Evolutionary conservation across 352 stramenopile species (phyloP), one percentile per base, ranked within the genome.

Genomic region (Phytophthora parvispora): DNA sequence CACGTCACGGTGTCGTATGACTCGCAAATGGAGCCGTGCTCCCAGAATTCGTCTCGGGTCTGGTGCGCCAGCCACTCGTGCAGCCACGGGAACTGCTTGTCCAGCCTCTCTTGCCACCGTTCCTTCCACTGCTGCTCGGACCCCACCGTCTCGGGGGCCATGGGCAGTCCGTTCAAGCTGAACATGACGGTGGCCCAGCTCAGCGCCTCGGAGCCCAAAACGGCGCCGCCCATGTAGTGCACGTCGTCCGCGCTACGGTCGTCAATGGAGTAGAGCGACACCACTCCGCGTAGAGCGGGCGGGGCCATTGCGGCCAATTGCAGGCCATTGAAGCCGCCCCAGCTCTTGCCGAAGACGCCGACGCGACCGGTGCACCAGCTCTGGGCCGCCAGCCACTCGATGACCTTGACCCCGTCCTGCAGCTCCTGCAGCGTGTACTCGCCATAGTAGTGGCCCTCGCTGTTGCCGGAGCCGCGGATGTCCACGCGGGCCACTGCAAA

Each of bases 201-300:
- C 38, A 87, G 60, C 12, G 79, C 79, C 60, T 87, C 79, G 6
- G 79, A 85, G 22, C 76, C 79, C 31, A 87, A 59, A 29, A 87
- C 58, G 18, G 74, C 52, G 31, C 78, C 78, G 27, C 71, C 74
- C 70, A 81, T 76, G 64, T 84, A 87, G 66, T 87, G 78, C 34
- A 87, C 74, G 9, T 87, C 79, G 51, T 87, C 77, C 1, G 79
- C 74, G 51, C 84, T 85, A 8, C 79, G 77, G 67, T 87, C 79
- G 61, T 87, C 79, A 49, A 83, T 87, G 20, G 77, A 87, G 66
- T 87, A 85, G 38, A 87, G 74, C 48, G 78, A 87, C 9, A 84
- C 68, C 38, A 87, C 74, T 0, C 78, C 76, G 15, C 70, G 72
- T 52, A 85, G 77, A 48, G 77, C 77, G 7, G 77, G 67, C 2